A percentile compares a stretch with the other conserved stretches of the same genome.
Evolutionary conservation across 2,329 filamentous ascomycete genomes (phyloP).

Genomic region (Penicillium polonicum): DNA sequence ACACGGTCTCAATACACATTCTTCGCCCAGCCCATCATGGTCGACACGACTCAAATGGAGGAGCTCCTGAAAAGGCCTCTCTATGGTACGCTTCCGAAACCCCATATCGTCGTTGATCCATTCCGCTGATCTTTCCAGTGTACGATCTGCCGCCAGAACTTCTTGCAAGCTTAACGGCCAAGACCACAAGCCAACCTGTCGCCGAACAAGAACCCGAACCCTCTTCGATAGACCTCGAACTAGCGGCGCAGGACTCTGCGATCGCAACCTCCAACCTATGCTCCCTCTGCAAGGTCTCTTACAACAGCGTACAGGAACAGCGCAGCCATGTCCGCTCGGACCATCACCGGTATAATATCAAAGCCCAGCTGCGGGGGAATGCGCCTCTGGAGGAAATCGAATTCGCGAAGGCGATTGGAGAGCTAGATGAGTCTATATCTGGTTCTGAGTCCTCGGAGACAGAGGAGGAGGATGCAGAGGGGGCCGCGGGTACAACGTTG

Average conservation of each 20-base stretch:
- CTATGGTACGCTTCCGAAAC: conserved; percentile 43
- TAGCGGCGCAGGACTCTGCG: conserved; percentile 41
- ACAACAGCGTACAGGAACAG: conserved; percentile 74
- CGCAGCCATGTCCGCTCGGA: conserved; percentile 85
- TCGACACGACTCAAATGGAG: conserved; percentile 28
- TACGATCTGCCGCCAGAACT: conserved; percentile 80
- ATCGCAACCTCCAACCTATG: conserved; percentile 67
- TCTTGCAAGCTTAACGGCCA: conserved; percentile 64
- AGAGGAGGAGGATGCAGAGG: conserved; percentile 60
- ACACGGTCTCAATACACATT: conserved; percentile 11
- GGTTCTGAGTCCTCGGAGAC: conserved; percentile 67
- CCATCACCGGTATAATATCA: conserved; percentile 90
- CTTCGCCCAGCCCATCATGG: conserved; percentile 18
- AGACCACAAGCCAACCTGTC: conserved; percentile 45
- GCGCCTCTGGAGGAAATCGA: conserved; percentile 73
- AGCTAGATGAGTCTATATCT: conserved; percentile 91
- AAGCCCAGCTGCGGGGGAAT: conserved; percentile 77
- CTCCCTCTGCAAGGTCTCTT: conserved; percentile 72
- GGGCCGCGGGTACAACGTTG: conserved; percentile 54
- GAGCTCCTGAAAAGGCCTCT: conserved; percentile 50
- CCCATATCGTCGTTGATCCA: background rate
- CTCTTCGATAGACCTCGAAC: conserved; percentile 27
- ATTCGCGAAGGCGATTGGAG: conserved; percentile 80
- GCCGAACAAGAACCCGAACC: conserved; percentile 24
- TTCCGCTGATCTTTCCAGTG: conserved; percentile 52